phyloP scores from a whole-genome alignment of 2,329 filamentous ascomycete species.

The Cercospora brassicicola region DNA sequence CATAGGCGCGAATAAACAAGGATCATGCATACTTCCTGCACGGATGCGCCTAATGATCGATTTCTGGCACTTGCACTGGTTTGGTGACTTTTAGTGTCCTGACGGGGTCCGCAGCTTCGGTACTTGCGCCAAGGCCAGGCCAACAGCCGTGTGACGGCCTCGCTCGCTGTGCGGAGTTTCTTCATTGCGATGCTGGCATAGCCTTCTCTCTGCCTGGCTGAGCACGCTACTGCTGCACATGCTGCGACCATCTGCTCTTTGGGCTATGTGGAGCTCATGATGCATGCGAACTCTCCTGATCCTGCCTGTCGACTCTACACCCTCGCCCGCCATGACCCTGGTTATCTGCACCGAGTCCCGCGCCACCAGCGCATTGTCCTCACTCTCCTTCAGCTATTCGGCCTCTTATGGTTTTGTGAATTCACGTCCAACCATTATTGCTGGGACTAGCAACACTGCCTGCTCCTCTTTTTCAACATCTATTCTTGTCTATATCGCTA shows the following conservation, averaged over 20 bases:
- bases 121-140: conserved; percentile 13
- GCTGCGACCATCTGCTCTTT: conserved; percentile 20
- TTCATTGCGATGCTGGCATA: conserved; percentile 18
- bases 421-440: conserved; percentile 20
- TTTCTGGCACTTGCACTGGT: conserved; percentile 10
- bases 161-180: conserved; percentile 14
- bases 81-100: conserved; percentile 11
- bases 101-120: conserved; percentile 13
- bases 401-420: conserved; percentile 19
- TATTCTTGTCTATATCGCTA: conserved; percentile 12
- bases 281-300: conserved; percentile 27
- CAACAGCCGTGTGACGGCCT: conserved; percentile 11
- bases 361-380: conserved; percentile 18
- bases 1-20: conserved; percentile 18
- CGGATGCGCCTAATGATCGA: conserved; percentile 6
- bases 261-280: conserved; percentile 25
- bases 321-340: conserved; percentile 12
- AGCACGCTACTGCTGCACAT: conserved; percentile 26
- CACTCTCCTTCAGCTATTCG: conserved; percentile 17
- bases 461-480: conserved; percentile 21
- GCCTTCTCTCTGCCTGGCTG: conserved; percentile 23
- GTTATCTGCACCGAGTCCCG: conserved; percentile 20
- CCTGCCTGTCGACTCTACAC: conserved; percentile 18
- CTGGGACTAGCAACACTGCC: conserved; percentile 23
- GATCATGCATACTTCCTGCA: conserved; percentile 17